Evolutionary conservation across 345 rosid genomes (phyloP).

Genomic region (Raphanus sativus): DNA sequence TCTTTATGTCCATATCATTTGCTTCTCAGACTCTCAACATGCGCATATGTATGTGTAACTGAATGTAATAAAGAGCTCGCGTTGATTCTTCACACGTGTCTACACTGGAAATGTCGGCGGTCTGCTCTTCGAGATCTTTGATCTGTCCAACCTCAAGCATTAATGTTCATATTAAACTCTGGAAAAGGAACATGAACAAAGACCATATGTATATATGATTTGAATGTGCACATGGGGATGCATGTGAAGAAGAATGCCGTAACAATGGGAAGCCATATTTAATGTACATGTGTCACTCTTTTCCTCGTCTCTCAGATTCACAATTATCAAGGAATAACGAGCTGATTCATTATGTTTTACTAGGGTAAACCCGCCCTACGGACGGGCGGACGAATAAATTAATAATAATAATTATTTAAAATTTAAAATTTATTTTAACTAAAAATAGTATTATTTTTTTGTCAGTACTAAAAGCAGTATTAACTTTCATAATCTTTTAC

Average conservation of each 20-base stretch:
- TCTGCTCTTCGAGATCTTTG: constrained; percentile 12
- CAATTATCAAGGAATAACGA: background rate
- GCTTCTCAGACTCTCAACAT: constrained; percentile 16
- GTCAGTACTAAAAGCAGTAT: no score
- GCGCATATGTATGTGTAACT: background rate
- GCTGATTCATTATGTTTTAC: background rate
- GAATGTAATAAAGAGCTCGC: constrained; percentile 17
- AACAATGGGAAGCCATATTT: constrained; percentile 35
- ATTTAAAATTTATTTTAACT: no score
- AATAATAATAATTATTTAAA: no score
- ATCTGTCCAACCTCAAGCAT: constrained; percentile 5
- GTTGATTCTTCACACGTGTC: constrained; percentile 11
- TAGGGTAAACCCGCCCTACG: no score
- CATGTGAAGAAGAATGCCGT: constrained; percentile 30
- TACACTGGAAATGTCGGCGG: constrained; percentile 21
- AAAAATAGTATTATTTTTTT: no score
- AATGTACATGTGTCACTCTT: background rate
- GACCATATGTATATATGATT: constrained; percentile 8
- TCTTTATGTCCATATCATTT: constrained; percentile 20
- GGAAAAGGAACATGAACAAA: background rate
- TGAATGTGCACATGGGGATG: constrained; percentile 32
- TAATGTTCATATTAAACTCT: constrained; percentile 4
- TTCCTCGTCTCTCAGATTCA: background rate
- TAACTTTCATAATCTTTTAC: no score
- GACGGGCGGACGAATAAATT: no score